Conservation (phyloP, 1,284 basidiomycete genomes). For the Tilletia indica region DNA sequence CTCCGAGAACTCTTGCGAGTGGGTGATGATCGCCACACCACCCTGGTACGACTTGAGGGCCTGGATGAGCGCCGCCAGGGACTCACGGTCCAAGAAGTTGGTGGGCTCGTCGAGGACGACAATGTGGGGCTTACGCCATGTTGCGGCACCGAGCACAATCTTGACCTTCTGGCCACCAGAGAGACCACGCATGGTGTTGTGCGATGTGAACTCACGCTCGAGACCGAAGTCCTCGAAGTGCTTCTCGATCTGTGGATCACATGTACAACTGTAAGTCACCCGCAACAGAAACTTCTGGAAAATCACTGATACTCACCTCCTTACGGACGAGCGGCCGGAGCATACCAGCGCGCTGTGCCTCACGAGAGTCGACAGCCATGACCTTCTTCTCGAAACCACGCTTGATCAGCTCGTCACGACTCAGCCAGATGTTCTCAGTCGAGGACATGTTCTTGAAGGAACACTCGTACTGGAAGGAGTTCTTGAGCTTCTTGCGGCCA, state of each 20-base stretch:
- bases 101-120: conserved; percentile 55
- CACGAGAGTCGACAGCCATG: conserved; percentile 49
- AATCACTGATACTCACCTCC: conserved; percentile 26
- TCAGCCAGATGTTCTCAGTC: conserved; percentile 54
- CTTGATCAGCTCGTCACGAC: conserved; percentile 51
- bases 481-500: conserved; percentile 56
- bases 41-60: conserved; percentile 55
- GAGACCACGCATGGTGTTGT: conserved; percentile 56
- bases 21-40: conserved; percentile 55
- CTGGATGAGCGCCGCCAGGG: conserved; percentile 54
- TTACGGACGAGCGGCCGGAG: conserved; percentile 54
- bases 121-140: conserved; percentile 55
- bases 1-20: conserved; percentile 54
- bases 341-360: conserved; percentile 54
- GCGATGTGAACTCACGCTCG: conserved; percentile 56
- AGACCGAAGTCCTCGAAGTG: conserved; percentile 56
- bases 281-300: background rate
- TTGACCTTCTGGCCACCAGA: conserved; percentile 57
- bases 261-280: background rate
- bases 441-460: conserved; percentile 56
- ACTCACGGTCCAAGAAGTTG: conserved; percentile 57
- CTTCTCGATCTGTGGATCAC: conserved; percentile 42
- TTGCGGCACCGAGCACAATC: conserved; percentile 55
- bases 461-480: conserved; percentile 57
- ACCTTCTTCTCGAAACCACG: conserved; percentile 54